Conservation (phyloP, 176 grass and related monocot species). For the Puccinellia tenuiflora region DNA sequence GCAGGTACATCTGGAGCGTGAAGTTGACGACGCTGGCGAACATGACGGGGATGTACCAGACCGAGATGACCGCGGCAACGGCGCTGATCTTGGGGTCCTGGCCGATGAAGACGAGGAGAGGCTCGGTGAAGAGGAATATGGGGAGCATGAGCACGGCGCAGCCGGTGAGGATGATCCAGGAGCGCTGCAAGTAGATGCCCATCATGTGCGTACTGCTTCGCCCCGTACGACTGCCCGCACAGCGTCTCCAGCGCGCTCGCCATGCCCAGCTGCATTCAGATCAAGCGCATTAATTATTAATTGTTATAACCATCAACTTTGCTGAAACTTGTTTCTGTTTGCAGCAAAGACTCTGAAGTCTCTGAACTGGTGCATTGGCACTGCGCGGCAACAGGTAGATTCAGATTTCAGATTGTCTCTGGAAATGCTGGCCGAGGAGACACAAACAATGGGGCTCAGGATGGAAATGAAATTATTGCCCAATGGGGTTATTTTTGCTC, state of each 20-base stretch:
- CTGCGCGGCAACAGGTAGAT: background rate
- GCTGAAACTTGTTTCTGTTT: background rate
- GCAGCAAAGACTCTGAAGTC: background rate
- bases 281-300: background rate
- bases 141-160: slow-evolving; percentile 27
- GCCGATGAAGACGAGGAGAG: slow-evolving; percentile 46
- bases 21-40: slow-evolving; percentile 52
- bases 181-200: slow-evolving; percentile 61
- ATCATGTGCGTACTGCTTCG: slow-evolving; percentile 61
- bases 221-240: slow-evolving; percentile 52
- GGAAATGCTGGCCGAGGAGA: background rate
- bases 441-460: background rate
- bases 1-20: slow-evolving; percentile 88
- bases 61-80: slow-evolving; percentile 45
- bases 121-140: slow-evolving; percentile 57
- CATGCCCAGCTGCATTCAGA: slow-evolving; percentile 44
- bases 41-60: slow-evolving; percentile 67
- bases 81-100: slow-evolving; percentile 55
- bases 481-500: background rate
- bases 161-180: slow-evolving; percentile 5
- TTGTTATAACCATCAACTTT: background rate
- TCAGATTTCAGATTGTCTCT: background rate
- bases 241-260: slow-evolving; percentile 66
- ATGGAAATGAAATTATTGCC: background rate
- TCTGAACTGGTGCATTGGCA: background rate